Evolutionary conservation across 371 early-diverging fungal species (phyloP), one percentile per base, ranked within the genome.

Genomic region (Mortierella sp.): DNA sequence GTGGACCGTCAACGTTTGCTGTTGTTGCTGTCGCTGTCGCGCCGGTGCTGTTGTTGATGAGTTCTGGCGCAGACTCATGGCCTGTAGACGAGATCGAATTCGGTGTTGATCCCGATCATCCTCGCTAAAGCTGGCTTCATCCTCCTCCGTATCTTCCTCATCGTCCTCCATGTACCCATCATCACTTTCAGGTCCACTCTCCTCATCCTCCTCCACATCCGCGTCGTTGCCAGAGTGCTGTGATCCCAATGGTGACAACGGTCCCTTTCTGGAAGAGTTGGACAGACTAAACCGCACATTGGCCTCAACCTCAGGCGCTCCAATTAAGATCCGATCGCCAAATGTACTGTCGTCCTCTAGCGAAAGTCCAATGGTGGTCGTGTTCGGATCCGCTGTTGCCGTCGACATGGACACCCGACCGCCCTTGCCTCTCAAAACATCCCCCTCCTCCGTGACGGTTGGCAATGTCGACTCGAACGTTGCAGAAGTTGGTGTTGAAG

Each of bases 171-270:
- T 24, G 29, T 75, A 78, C 1, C 82, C 79, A 27, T 41, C 65
- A 32, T 79, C 79, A 27, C 83, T 83, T 46, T 68, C 83, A 16
- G 44, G 70, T 8, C 74, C 56, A 5, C 24, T 65, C 32, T 74
- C 75, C 24, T 76, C 80, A 6, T 74, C 78, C 11, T 75, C 81
- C 18, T 80, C 84, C 60, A 80, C 78, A 32, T 77, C 81, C 4
- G 80, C 84, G 29, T 80, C 84, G n/a, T 84, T 75, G 32, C 78
- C 81, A 32, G 58, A 56, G n/a, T 75, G 78, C 14, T 80, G 75
- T 46, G 60, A 29, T 32, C 70, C 81, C 1, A 72, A 70, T 4
- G 70, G 35, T 65, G 79, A 79, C 6, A 65, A 76, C 4, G 74
- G 32, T 21, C 51, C 49, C 8, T 75, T 76, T 1, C 46, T 35